These are phyloP conservation scores for Pyrenochaeta sp. DNA, from an alignment of 2,329 filamentous ascomycete species.

Conservation along the genomic window DNA sequence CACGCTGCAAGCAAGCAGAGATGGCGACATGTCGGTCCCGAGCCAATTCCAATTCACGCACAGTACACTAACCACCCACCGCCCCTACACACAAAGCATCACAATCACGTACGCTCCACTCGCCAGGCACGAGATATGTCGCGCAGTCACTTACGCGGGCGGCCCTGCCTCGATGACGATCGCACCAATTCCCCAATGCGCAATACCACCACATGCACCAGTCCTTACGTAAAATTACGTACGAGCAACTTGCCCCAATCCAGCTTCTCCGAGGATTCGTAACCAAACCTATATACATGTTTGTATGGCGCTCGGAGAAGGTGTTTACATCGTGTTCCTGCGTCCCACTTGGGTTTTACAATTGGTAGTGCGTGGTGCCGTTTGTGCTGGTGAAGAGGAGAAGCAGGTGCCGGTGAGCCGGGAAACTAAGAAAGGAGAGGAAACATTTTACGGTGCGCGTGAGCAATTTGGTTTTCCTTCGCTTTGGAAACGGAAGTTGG, in stretches of 20 bases:
- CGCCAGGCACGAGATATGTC: too few relatives aligned
- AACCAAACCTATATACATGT: constrained; percentile 8
- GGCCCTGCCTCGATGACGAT: constrained; percentile 3
- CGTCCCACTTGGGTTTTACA: neutral
- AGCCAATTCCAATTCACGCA: constrained; percentile 6
- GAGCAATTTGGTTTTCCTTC: too few relatives aligned
- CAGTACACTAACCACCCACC: too few relatives aligned
- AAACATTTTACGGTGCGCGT: too few relatives aligned
- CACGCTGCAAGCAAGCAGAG: too few relatives aligned
- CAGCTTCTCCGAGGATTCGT: constrained; percentile 35
- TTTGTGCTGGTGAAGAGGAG: too few relatives aligned
- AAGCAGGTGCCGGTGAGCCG: too few relatives aligned
- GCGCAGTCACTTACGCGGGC: too few relatives aligned
- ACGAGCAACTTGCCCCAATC: constrained; percentile 20
- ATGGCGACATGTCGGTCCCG: constrained; percentile 12
- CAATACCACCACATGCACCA: neutral
- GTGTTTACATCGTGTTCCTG: neutral
- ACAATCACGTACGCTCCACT: too few relatives aligned
- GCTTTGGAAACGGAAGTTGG: too few relatives aligned
- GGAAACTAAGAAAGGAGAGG: too few relatives aligned
- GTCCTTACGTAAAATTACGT: constrained; percentile 38
- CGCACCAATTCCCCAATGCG: neutral
- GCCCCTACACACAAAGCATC: too few relatives aligned
- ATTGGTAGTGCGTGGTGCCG: neutral
- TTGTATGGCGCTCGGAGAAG: constrained; percentile 3